Conservation (phyloP, 768 basidiomycete genomes). For the Dentipellis sp. region DNA sequence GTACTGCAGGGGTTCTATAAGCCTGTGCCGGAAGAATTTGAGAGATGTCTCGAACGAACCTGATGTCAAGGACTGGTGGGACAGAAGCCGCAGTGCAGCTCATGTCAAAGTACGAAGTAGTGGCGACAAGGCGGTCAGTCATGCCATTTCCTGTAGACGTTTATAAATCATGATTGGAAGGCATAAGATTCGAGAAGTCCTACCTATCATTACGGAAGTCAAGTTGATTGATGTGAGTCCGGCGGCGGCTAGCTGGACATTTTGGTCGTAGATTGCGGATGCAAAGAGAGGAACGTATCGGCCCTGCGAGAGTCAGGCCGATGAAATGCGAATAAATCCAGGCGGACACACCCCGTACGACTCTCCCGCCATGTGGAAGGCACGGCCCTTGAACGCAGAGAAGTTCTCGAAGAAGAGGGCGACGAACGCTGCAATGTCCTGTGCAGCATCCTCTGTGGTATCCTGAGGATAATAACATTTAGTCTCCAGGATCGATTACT, state of each 20-base stretch:
- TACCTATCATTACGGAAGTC: constrained; percentile 43
- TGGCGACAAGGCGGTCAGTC: constrained; percentile 30
- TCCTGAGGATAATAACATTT: constrained; percentile 24
- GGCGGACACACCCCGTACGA: constrained; percentile 37
- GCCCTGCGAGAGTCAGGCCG: constrained; percentile 21
- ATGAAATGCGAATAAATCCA: not conserved
- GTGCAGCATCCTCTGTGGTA: constrained; percentile 58
- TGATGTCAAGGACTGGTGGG: constrained; percentile 27
- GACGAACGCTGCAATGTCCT: constrained; percentile 64
- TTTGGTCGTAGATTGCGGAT: constrained; percentile 39
- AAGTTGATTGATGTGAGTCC: constrained; percentile 43
- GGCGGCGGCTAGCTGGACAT: constrained; percentile 28
- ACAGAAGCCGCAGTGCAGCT: constrained; percentile 39
- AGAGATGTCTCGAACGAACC: constrained; percentile 16
- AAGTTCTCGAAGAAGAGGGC: constrained; percentile 72
- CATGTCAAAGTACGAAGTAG: constrained; percentile 40
- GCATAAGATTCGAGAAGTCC: not conserved
- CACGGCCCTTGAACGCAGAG: constrained; percentile 55
- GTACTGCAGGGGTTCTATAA: not conserved
- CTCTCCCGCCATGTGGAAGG: constrained; percentile 33
- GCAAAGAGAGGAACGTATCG: constrained; percentile 45
- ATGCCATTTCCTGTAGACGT: constrained; percentile 31
- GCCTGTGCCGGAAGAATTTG: not conserved
- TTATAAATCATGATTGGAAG: not conserved
- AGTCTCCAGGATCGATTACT: not conserved